Evolutionary conservation across 192 early-diverging fungal genomes (phyloP), one percentile per base, ranked within the genome.

Genomic region (Coemansia sp.): DNA sequence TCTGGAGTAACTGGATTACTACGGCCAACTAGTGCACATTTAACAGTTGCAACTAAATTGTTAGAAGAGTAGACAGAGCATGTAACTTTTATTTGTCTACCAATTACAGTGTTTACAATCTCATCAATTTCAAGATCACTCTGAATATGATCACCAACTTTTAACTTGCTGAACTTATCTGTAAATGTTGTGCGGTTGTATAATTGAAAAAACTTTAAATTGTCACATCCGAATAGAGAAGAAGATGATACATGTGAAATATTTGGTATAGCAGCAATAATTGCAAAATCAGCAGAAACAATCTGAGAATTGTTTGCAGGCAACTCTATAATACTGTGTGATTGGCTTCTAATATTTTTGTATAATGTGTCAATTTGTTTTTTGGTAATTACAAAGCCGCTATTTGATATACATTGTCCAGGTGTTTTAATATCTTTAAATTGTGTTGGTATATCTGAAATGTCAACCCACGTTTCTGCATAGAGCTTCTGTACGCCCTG

Each of bases 241-340:
- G 92, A 88, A 59, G 87, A 83, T 45, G 95, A 84, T 1, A 92
- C 83, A 56, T 86, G 86, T 49, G 93, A 82, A 37, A 91, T 84
- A 64, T 82, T 78, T 72, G 85, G 83, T 80, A 87, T 90, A 1
- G 83, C 88, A 22, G 88, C 82, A 30, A 93, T 86, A 52, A 91
- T 93, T 22, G 87, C 87, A 72, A 93, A 94, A 67, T 98, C 95
- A 81, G 94, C 88, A 15, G 95, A 93, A 27, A 91, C 90, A 46
- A 61, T 68, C 24, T 82, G 52, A 8, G 73, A 54, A 21, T 73
- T 76, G 50, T 84, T 77, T 34, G 80, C 73, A 56, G 77, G 80
- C 25, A 83, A 76, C 9, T 38, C 39, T 9, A 13, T 34, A 66
- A 83, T 85, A 18, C 74, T 64, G 48, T 80, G 74, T 23, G 78